phyloP scores from a whole-genome alignment of 2,329 filamentous ascomycete species.

The Pezicula neosporulosa region DNA sequence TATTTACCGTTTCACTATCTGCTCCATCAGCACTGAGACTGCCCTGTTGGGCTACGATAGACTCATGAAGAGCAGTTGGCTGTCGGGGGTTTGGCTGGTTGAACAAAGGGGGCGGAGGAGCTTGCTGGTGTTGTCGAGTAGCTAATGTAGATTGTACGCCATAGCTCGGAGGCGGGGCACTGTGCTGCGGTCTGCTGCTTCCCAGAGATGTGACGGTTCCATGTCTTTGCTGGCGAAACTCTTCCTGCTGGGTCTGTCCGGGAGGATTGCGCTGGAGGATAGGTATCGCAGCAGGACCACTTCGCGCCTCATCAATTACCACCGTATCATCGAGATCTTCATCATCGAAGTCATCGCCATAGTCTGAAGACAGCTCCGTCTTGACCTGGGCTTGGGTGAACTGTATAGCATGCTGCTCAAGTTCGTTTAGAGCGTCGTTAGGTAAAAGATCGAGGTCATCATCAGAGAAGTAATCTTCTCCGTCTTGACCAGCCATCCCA shows the following conservation, averaged over 20 bases:
- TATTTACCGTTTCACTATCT: slow-evolving; percentile 11
- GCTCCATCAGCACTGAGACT: slow-evolving; percentile 7
- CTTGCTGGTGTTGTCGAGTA: not conserved
- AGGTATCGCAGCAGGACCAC: slow-evolving; percentile 14
- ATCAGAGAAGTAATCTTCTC: slow-evolving; percentile 59
- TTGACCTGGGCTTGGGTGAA: slow-evolving; percentile 38
- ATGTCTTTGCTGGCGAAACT: slow-evolving; percentile 20
- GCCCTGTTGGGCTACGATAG: slow-evolving; percentile 9
- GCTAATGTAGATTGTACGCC: not conserved
- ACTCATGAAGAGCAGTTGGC: slow-evolving; percentile 11
- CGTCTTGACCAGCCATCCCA: slow-evolving; percentile 32
- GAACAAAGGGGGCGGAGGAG: slow-evolving; percentile 9
- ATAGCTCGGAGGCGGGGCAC: not conserved
- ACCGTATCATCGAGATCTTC: slow-evolving; percentile 51
- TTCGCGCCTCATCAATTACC: slow-evolving; percentile 36
- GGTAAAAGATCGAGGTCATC: slow-evolving; percentile 61
- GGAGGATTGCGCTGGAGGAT: slow-evolving; percentile 11
- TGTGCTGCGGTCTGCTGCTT: not conserved
- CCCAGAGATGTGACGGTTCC: slow-evolving; percentile 2
- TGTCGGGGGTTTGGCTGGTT: slow-evolving; percentile 5
- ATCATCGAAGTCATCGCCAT: slow-evolving; percentile 31
- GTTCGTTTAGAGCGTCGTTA: slow-evolving; percentile 53
- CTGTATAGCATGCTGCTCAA: slow-evolving; percentile 61
- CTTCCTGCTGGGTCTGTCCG: slow-evolving; percentile 15
- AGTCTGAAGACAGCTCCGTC: slow-evolving; percentile 29